Conservation (phyloP, 2,329 filamentous ascomycete species). For the Colletotrichum nymphaeae region DNA sequence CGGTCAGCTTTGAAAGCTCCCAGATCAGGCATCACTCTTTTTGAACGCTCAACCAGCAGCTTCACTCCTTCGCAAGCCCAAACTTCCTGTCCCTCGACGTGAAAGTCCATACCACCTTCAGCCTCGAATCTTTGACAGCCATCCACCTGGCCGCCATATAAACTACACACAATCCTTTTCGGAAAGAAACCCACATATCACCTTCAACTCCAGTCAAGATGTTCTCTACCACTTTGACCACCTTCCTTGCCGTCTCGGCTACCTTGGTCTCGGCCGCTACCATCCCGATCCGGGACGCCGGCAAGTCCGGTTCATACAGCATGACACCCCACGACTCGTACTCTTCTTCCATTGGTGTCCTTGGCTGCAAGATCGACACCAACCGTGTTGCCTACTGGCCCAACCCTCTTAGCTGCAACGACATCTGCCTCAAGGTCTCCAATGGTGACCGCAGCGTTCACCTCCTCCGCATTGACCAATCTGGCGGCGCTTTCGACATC, state of each 20-base stretch:
- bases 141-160: neutral
- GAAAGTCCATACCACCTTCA: neutral
- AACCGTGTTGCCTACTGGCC: constrained; percentile 74
- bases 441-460: constrained; percentile 61
- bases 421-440: constrained; percentile 66
- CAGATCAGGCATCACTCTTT: constrained; percentile 31
- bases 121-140: constrained; percentile 2
- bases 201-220: constrained; percentile 35
- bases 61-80: constrained; percentile 34
- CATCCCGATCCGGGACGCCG: constrained; percentile 37
- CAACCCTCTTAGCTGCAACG: constrained; percentile 60
- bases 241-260: constrained; percentile 44
- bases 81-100: constrained; percentile 16
- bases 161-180: neutral
- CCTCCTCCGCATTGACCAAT: constrained; percentile 69
- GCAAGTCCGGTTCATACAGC: constrained; percentile 44
- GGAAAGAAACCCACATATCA: neutral
- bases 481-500: constrained; percentile 68
- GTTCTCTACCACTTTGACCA: constrained; percentile 43
- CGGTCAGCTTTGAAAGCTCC: constrained; percentile 34
- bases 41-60: constrained; percentile 21
- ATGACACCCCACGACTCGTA: constrained; percentile 68
- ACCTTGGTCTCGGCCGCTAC: constrained; percentile 41
- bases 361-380: constrained; percentile 70
- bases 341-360: constrained; percentile 67